Evolutionary conservation across 2,329 filamentous ascomycete species (phyloP), one percentile per base, ranked within the genome.

Genomic region (Blastomyces parvus): DNA sequence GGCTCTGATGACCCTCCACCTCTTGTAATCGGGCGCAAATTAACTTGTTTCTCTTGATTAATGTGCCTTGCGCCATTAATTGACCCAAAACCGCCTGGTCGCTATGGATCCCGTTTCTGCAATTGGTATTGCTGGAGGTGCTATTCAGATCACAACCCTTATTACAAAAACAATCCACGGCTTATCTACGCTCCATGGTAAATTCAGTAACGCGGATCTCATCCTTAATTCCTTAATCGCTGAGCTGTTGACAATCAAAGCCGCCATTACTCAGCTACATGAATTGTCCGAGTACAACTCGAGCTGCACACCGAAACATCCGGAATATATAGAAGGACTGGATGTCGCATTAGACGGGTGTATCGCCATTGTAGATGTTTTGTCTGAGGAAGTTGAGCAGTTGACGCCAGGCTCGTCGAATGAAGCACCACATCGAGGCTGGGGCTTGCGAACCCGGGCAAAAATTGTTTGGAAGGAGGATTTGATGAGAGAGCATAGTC

Each of bases 51-150:
- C 7, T 19, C n/a, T n/a, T 57, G 30, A 38, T 36, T 14, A 57
- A 57, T 57, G 53, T 44, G 17, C 19, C 22, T n/a, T 13, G 9
- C 56, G 36, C 30, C 22, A 33, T 33, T 19, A 57, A 38, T 11
- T 30, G 13, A 25, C 3, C 13, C 19, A 42, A 58, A 13, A 0
- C 22, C n/a, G 13, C 14, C 22, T 44, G 13, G 36, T 22, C 38
- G 56, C 30, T 87, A 95, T 87, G 48, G 87, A 82, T 68, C 75
- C 74, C 38, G 66, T 71, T 25, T 70, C 74, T 61, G 69, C 70
- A 19, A 70, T 76, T 62, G 74, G 75, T 14, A 63, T 73, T 46
- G 65, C 75, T 52, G 71, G 69, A 11, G 73, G 73, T 30, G 73
- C 70, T 2, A 64, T 76, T 42, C 74, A 74, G 61, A 72, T 77